Evolutionary conservation across 1,139 yeast species (phyloP).

Genomic region (Debaryomyces subglobosus): DNA sequence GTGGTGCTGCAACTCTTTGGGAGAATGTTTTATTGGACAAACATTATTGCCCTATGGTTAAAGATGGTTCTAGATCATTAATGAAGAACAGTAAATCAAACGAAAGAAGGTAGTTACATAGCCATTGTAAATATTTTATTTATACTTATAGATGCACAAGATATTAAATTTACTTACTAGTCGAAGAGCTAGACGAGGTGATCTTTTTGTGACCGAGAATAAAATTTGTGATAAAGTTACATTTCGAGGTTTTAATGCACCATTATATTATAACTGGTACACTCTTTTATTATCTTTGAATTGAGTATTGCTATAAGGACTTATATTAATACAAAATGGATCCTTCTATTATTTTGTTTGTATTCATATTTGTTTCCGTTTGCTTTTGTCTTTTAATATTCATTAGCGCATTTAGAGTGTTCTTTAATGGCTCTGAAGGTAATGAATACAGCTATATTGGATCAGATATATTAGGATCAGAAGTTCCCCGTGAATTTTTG

Average conservation of each 20-base stretch:
- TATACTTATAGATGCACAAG: neutral
- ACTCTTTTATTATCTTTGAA: neutral
- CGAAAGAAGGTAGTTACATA: conserved; percentile 9
- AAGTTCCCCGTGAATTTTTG: conserved; percentile 34
- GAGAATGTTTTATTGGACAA: conserved; percentile 76
- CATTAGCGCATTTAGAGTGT: conserved; percentile 19
- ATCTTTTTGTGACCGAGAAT: neutral
- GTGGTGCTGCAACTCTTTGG: conserved; percentile 90
- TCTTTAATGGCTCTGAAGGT: conserved; percentile 15
- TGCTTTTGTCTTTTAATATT: conserved; percentile 18
- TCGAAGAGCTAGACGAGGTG: neutral
- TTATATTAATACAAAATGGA: conserved; percentile 9
- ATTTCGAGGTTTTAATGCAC: neutral
- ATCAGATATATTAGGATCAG: conserved; percentile 20
- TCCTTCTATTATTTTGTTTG: conserved; percentile 17
- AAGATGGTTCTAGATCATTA: conserved; percentile 50
- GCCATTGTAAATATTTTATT: neutral
- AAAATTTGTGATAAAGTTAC: neutral
- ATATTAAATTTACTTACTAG: neutral
- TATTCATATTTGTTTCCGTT: conserved; percentile 18
- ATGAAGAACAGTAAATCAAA: conserved; percentile 41
- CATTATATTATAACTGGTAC: neutral
- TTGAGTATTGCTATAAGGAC: neutral
- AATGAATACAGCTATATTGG: conserved; percentile 23
- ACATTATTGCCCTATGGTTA: conserved; percentile 83